These are phyloP conservation scores for Diaporthe sp. DNA, from an alignment of 2,329 filamentous ascomycete species.

Conservation along the genomic window DNA sequence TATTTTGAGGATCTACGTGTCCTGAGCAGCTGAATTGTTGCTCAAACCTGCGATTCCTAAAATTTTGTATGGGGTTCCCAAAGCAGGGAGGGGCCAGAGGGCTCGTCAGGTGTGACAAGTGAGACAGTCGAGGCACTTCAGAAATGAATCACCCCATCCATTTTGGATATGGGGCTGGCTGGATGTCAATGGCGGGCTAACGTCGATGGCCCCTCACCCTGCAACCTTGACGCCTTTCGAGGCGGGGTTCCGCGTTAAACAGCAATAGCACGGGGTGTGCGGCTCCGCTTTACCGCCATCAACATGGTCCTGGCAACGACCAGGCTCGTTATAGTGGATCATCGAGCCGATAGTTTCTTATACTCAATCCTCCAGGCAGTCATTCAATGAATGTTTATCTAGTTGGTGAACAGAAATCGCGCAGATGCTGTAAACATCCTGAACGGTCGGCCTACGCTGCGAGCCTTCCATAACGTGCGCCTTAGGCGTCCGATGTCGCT, in stretches of 20 bases:
- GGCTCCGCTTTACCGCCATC: conserved; percentile 9
- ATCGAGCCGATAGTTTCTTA: neutral
- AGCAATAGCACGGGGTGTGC: neutral
- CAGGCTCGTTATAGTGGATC: neutral
- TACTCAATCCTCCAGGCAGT: neutral
- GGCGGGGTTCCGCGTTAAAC: conserved; percentile 8
- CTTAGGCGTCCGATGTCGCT: conserved; percentile 15
- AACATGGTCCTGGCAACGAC: neutral
- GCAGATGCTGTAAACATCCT: neutral
- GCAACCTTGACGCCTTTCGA: neutral
- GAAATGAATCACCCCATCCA: neutral
- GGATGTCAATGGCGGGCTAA: conserved; percentile 14
- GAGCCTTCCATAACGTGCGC: neutral
- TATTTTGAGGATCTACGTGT: neutral
- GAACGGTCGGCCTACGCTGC: no score
- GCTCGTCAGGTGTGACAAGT: neutral
- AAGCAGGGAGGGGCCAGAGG: neutral
- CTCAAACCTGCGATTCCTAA: neutral
- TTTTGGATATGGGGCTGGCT: neutral
- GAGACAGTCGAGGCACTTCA: neutral
- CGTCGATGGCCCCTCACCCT: conserved; percentile 11
- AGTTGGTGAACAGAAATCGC: neutral
- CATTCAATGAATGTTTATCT: neutral
- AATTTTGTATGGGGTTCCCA: neutral
- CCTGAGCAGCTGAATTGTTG: neutral